These are phyloP conservation scores for Starmerella bombicola DNA, from an alignment of 805 yeast genomes.

Conservation along the genomic window DNA sequence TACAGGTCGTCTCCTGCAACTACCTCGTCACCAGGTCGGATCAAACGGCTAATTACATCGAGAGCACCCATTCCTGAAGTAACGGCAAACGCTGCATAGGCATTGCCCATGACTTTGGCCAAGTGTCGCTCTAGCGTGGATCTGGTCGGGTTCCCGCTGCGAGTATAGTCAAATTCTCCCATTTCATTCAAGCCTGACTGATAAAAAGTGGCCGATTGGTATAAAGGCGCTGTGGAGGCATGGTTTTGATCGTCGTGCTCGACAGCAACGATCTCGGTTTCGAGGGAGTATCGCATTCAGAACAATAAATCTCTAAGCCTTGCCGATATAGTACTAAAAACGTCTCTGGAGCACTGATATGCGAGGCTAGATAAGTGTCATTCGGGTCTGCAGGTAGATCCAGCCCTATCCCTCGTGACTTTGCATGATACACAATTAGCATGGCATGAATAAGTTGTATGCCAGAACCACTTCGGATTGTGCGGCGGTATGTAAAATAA, in stretches of 20 bases:
- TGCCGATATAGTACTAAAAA: no score
- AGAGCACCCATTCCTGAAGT: constrained; percentile 88
- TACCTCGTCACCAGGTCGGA: constrained; percentile 75
- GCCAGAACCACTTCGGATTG: no score
- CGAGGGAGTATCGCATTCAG: constrained; percentile 29
- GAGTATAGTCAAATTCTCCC: constrained; percentile 77
- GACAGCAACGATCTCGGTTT: constrained; percentile 57
- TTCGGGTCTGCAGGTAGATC: no score
- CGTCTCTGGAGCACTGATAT: no score
- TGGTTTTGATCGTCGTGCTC: constrained; percentile 57
- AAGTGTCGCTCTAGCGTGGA: constrained; percentile 65
- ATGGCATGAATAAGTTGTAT: no score
- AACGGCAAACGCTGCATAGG: constrained; percentile 67
- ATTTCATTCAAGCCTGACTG: constrained; percentile 57
- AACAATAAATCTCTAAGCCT: background rate
- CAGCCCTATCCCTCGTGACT: no score
- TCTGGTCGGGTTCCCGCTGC: constrained; percentile 92
- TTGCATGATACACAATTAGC: no score
- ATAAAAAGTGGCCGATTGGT: constrained; percentile 91
- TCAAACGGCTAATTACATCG: constrained; percentile 66
- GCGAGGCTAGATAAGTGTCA: no score
- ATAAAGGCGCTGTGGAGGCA: constrained; percentile 76
- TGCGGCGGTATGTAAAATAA: no score
- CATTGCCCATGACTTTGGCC: constrained; percentile 57
- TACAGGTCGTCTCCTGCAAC: constrained; percentile 90